Base-by-base conservation (phyloP, 73 alveolate species). In the Symbiodinium pilosum region DNA sequence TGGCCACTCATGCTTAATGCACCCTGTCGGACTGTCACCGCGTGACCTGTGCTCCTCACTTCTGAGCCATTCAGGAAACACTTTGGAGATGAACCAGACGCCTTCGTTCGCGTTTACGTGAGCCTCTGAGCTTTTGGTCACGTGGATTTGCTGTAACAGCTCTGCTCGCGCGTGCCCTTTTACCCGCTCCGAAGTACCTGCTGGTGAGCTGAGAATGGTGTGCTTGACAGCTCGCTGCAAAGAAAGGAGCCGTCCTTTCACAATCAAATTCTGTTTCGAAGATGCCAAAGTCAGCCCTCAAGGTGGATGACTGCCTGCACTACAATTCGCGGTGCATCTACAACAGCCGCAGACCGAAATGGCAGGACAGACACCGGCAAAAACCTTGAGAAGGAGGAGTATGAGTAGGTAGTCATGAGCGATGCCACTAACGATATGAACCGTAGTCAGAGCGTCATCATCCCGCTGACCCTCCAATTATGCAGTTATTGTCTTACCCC, bases 21-120 rank as follows among this genome's bases (percentile, higher is more conserved):
- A n/a, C n/a, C n/a, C n/a, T n/a, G n/a, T n/a, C n/a, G n/a, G n/a
- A n/a, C n/a, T n/a, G n/a, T n/a, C n/a, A n/a, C n/a, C n/a, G n/a
- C n/a, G n/a, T n/a, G n/a, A n/a, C n/a, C n/a, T n/a, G n/a, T n/a
- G n/a, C n/a, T n/a, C n/a, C n/a, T n/a, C n/a, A n/a, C n/a, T n/a
- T n/a, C 73, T 54, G 73, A 26, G 26, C 73, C 73, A 16, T 54
- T 24, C 8, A 91, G 97, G 97, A 41, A 51, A 0, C 87, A 91
- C 54, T 40, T 91, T 30, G 97, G 97, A 42, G 97, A 91, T 42
- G 97, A 91, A 40, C 97, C 97, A 0, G 97, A 91, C 43, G 56
- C 97, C 77, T 91, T 91, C 41, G 97, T 91, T 18, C 88, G 97
- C 12, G 88, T 91, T 83, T 91, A 69, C 20, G 77, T 91, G 38